Evolutionary conservation across 2,329 filamentous ascomycete genomes (phyloP).

Genomic region (Volutella citrinella): DNA sequence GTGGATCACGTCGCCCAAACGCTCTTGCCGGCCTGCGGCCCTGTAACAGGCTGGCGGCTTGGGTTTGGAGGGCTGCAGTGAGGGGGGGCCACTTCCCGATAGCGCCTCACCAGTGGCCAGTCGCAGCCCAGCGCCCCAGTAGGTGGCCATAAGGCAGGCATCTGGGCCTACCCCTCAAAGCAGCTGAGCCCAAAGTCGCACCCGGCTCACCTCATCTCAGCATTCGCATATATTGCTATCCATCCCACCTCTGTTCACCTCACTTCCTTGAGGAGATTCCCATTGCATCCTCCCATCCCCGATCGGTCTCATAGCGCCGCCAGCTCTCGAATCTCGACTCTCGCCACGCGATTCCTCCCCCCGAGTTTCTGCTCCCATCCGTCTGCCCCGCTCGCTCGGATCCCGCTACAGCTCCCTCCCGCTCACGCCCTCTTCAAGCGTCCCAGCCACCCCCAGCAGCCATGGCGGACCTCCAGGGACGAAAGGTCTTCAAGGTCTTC

Average conservation of each 20-base stretch:
- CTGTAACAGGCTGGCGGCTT: slow-evolving; percentile 13
- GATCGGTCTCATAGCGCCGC: background rate
- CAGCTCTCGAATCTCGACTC: background rate
- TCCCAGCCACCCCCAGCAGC: slow-evolving; percentile 14
- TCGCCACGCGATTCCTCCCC: slow-evolving; percentile 3
- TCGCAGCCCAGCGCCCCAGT: slow-evolving; percentile 6
- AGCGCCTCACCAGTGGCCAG: slow-evolving; percentile 10
- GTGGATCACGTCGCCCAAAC: too few species aligned
- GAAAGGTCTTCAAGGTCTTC: slow-evolving; percentile 99
- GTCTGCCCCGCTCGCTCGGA: slow-evolving; percentile 16
- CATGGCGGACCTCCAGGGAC: slow-evolving; percentile 46
- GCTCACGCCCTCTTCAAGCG: slow-evolving; percentile 8
- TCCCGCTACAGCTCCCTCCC: slow-evolving; percentile 7
- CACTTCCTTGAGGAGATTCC: too few species aligned
- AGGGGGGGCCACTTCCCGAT: too few species aligned
- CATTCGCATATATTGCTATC: too few species aligned
- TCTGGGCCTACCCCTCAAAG: slow-evolving; percentile 7
- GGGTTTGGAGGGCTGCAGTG: too few species aligned
- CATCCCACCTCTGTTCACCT: too few species aligned
- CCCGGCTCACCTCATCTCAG: too few species aligned
- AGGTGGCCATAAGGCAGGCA: slow-evolving; percentile 14
- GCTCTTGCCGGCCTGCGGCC: too few species aligned
- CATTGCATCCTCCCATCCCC: too few species aligned
- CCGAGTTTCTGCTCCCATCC: slow-evolving; percentile 4
- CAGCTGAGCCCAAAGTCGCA: too few species aligned